Conservation (phyloP, 208 protist species). For the Acanthamoeba royreba region DNA sequence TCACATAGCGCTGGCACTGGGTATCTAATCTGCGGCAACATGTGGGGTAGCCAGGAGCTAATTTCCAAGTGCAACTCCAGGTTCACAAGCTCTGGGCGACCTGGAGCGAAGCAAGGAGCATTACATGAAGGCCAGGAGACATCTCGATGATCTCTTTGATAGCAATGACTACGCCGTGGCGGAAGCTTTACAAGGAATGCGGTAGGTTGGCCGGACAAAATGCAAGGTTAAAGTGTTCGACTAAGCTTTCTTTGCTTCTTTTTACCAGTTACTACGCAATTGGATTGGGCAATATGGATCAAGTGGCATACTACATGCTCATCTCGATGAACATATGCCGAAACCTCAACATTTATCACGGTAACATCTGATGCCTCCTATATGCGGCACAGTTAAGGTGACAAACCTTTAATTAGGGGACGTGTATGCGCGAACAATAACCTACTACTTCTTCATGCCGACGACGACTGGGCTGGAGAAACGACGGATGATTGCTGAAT, state of each 20-base stretch:
- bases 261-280: background rate
- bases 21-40: background rate
- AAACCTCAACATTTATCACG: background rate
- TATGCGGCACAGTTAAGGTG: too few relatives aligned
- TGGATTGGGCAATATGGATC: background rate
- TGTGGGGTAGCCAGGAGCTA: background rate
- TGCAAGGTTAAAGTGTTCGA: too few relatives aligned
- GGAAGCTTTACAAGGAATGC: background rate
- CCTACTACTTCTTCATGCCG: background rate
- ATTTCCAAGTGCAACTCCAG: background rate
- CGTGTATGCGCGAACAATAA: background rate
- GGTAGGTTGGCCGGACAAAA: background rate
- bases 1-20: background rate
- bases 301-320: background rate
- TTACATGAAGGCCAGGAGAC: background rate
- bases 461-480: background rate
- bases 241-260: too few relatives aligned
- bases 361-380: too few relatives aligned
- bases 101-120: background rate
- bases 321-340: background rate
- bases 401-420: too few relatives aligned
- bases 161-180: background rate
- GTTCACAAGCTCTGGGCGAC: background rate
- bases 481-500: background rate
- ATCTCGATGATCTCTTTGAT: background rate